A percentile compares a stretch with the other conserved stretches of the same genome.
phyloP scores from a whole-genome alignment of 306 rosid genomes.

The Myrica gale region DNA sequence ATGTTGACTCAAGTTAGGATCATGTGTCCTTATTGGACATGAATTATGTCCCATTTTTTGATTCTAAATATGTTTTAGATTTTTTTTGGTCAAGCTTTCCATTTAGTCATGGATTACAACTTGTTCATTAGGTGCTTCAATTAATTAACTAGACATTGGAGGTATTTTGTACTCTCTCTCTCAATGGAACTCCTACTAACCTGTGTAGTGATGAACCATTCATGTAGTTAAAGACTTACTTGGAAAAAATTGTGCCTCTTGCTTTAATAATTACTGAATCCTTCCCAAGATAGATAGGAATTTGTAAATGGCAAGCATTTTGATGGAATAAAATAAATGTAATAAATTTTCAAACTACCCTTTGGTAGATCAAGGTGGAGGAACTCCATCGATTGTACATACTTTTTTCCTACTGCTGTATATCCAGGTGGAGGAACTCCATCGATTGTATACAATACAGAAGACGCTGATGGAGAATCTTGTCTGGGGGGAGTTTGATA shows the following conservation, averaged over 20 bases:
- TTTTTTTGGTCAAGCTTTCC: background rate
- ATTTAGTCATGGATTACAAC: background rate
- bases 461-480: slow-evolving; percentile 53
- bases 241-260: background rate
- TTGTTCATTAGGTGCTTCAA: background rate
- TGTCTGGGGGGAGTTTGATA: too few relatives aligned
- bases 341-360: background rate
- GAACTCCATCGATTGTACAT: background rate
- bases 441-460: slow-evolving; percentile 49
- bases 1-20: background rate
- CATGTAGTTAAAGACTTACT: background rate
- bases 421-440: slow-evolving; percentile 57
- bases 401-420: slow-evolving; percentile 13
- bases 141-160: background rate
- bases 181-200: background rate
- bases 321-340: background rate
- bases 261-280: background rate
- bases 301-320: background rate
- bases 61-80: background rate
- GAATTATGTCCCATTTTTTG: background rate
- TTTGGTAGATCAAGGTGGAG: background rate
- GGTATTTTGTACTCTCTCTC: background rate
- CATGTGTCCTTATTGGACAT: background rate
- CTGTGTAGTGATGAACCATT: background rate
- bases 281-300: background rate